Percentiles rank a stretch among this genome's conserved stretches.
Evolutionary conservation across 345 rosid species (phyloP).

Genomic region (Noccaea bulbosa): DNA sequence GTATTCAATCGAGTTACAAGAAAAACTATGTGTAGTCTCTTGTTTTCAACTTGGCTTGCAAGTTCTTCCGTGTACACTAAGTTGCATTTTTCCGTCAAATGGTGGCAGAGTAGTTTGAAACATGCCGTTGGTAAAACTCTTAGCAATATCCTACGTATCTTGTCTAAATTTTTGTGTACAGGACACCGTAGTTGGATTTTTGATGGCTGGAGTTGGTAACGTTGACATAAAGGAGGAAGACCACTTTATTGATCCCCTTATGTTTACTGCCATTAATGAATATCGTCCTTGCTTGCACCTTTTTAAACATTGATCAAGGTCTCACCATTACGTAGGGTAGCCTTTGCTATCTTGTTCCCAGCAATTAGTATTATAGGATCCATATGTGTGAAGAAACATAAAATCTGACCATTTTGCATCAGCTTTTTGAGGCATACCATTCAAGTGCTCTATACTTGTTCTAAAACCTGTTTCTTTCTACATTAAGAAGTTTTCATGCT

Average conservation of each 20-base stretch:
- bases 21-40: too few species aligned
- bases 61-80: too few species aligned
- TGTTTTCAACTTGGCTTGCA: too few species aligned
- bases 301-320: conserved; percentile 24
- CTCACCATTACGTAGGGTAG: conserved; percentile 30
- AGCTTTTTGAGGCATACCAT: conserved; percentile 9
- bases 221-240: conserved; percentile 89
- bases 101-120: conserved; percentile 1
- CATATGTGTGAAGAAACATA: not conserved
- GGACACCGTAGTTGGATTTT: conserved; percentile 94
- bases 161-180: conserved; percentile 35
- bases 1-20: not conserved
- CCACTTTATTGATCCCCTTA: conserved; percentile 37
- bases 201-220: conserved; percentile 98
- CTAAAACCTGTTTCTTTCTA: conserved; percentile 1
- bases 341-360: conserved; percentile 19
- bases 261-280: conserved; percentile 17
- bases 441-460: conserved; percentile 15
- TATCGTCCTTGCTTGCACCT: conserved; percentile 25
- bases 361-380: conserved; percentile 22
- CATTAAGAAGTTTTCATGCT: conserved; percentile 6
- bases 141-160: conserved; percentile 2
- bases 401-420: not conserved
- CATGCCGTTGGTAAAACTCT: too few species aligned
- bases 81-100: too few species aligned